A percentile compares a stretch with the other conserved stretches of the same genome.
Evolutionary conservation across 2,329 filamentous ascomycete genomes (phyloP).

Genomic region (Cadophora sp.): DNA sequence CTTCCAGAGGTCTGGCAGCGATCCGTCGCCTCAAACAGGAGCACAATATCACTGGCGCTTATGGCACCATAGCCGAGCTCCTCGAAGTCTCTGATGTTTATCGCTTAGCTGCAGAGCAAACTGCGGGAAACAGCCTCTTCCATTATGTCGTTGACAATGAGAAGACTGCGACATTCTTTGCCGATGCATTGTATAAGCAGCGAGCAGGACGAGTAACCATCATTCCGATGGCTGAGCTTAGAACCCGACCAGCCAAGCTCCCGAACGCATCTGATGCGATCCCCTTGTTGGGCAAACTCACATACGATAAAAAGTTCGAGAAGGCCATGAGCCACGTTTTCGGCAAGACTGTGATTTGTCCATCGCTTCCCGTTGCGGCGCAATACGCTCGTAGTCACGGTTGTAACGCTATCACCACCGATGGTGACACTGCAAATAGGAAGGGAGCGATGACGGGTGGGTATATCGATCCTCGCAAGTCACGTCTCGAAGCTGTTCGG

Average conservation of each 20-base stretch:
- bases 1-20: conserved; percentile 84
- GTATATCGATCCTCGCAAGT: conserved; percentile 85
- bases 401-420: conserved; percentile 90
- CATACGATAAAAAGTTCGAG: conserved; percentile 78
- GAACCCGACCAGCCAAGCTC: conserved; percentile 73
- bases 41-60: conserved; percentile 81
- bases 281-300: conserved; percentile 83
- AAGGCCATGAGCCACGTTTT: conserved; percentile 94
- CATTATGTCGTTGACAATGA: conserved; percentile 96
- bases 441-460: conserved; percentile 95
- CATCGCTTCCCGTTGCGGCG: conserved; percentile 83
- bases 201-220: conserved; percentile 90
- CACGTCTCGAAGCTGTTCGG: conserved; percentile 84
- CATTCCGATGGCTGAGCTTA: conserved; percentile 87
- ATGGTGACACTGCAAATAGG: conserved; percentile 94
- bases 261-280: conserved; percentile 88
- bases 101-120: conserved; percentile 88
- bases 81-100: conserved; percentile 86
- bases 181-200: conserved; percentile 79
- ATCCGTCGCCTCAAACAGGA: conserved; percentile 84
- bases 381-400: conserved; percentile 93
- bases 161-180: conserved; percentile 81
- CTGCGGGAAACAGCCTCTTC: conserved; percentile 90
- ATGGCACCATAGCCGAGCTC: conserved; percentile 93
- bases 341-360: conserved; percentile 92